Evolutionary conservation across 441 rosid species (phyloP).

Genomic region (Sinapis alba): DNA sequence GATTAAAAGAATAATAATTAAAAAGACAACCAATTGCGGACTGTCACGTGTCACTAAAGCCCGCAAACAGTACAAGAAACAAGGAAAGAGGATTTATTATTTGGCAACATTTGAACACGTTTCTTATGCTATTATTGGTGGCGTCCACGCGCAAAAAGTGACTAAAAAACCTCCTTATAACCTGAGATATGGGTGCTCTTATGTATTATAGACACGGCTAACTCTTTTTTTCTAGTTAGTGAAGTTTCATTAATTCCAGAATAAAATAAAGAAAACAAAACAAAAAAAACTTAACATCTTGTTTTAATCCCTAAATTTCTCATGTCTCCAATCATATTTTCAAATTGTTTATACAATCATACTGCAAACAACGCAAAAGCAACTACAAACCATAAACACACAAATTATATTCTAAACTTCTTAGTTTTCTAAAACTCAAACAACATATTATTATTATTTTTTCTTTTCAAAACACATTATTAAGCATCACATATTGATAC

Average conservation of each 20-base stretch:
- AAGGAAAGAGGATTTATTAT: too few species aligned
- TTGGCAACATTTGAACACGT: too few species aligned
- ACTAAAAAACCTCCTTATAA: too few species aligned
- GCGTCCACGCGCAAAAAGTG: too few species aligned
- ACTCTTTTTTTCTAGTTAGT: not conserved
- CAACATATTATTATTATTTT: not conserved
- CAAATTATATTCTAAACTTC: not conserved
- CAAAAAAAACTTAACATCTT: not conserved
- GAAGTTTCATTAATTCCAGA: not conserved
- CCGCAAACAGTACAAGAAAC: too few species aligned
- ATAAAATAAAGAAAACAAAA: not conserved
- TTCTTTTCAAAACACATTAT: not conserved
- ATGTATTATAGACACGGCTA: not conserved
- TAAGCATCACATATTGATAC: not conserved
- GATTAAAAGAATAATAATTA: too few species aligned
- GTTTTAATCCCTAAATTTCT: constrained; percentile 20
- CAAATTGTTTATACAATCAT: not conserved
- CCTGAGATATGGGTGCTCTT: too few species aligned
- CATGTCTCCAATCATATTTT: not conserved
- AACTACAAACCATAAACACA: not conserved
- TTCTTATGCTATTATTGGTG: too few species aligned
- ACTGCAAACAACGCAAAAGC: constrained; percentile 21
- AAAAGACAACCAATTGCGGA: too few species aligned
- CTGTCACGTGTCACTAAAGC: too few species aligned
- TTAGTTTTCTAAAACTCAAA: not conserved